These are phyloP conservation scores for Neohortaea acidophila DNA, from an alignment of 495 filamentous ascomycete genomes.

Conservation along the genomic window DNA sequence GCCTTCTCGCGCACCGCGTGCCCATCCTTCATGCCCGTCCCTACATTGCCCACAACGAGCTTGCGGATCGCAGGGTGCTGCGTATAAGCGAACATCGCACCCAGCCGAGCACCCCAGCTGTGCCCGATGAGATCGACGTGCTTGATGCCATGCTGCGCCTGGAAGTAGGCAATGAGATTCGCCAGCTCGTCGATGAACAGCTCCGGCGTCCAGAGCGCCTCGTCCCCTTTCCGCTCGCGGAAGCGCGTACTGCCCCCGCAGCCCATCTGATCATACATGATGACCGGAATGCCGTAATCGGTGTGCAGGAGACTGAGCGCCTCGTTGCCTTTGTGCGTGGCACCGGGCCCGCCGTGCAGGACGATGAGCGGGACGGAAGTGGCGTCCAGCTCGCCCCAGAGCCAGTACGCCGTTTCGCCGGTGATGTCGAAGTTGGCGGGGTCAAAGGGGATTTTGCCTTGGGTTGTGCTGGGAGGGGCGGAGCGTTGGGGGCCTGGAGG, in stretches of 20 bases:
- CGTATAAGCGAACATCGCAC: conserved; percentile 24
- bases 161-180: conserved; percentile 32
- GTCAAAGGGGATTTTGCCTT: no score
- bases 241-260: conserved; percentile 35
- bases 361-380: conserved; percentile 25
- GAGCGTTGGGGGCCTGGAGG: no score
- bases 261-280: conserved; percentile 41
- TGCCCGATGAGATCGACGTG: conserved; percentile 33
- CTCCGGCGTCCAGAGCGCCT: conserved; percentile 32
- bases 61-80: conserved; percentile 28
- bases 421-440: no score
- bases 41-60: conserved; percentile 30
- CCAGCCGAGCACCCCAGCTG: conserved; percentile 40
- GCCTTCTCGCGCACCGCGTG: conserved; percentile 21
- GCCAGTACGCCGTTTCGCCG: no score
- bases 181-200: conserved; percentile 37
- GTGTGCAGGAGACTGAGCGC: conserved; percentile 26
- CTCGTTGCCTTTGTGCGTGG: conserved; percentile 30
- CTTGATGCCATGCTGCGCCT: no score
- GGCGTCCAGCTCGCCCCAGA: conserved; percentile 14
- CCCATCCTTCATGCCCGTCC: conserved; percentile 25
- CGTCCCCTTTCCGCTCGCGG: conserved; percentile 28
- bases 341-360: conserved; percentile 37
- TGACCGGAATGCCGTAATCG: conserved; percentile 27
- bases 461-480: no score